A percentile compares a stretch with the other conserved stretches of the same genome.
Evolutionary conservation across 108 stramenopile species (phyloP).

Genomic region (Skeletonema potamos): DNA sequence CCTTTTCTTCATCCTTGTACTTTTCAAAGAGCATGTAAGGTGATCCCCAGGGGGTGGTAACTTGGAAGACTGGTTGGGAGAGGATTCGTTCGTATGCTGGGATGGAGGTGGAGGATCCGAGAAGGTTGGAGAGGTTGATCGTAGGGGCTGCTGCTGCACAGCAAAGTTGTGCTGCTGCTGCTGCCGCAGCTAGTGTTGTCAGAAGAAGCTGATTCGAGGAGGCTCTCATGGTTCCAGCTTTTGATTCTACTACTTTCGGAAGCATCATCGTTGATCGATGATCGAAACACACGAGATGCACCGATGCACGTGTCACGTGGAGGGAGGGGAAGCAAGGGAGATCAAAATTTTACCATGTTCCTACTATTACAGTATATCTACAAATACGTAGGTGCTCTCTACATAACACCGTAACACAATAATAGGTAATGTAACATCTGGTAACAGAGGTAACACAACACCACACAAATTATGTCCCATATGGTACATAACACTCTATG

Average conservation of each 20-base stretch:
- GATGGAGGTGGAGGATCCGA: slow-evolving; percentile 31
- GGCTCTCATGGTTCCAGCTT: background rate
- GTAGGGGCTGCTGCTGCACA: background rate
- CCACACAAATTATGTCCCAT: too few relatives aligned
- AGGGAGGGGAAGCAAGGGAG: too few relatives aligned
- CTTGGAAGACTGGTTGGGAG: slow-evolving; percentile 82
- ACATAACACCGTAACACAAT: too few relatives aligned
- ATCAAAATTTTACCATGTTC: too few relatives aligned
- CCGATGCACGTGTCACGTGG: background rate
- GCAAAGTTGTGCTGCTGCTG: too few relatives aligned
- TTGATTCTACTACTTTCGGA: too few relatives aligned
- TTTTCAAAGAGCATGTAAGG: slow-evolving; percentile 87
- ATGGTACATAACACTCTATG: too few relatives aligned
- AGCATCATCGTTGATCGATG: background rate
- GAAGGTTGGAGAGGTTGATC: slow-evolving; percentile 38
- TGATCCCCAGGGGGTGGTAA: slow-evolving; percentile 81
- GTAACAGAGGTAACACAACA: too few relatives aligned
- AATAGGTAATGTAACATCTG: too few relatives aligned
- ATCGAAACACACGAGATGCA: too few relatives aligned
- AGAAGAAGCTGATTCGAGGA: background rate
- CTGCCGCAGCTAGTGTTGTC: background rate
- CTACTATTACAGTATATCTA: too few relatives aligned
- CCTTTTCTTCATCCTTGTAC: slow-evolving; percentile 48
- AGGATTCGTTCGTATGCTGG: slow-evolving; percentile 73
- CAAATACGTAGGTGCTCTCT: too few relatives aligned